A percentile compares a stretch with the other conserved stretches of the same genome.
Conservation (phyloP, 257 asterid species). For the Nicotiana benthamiana region DNA sequence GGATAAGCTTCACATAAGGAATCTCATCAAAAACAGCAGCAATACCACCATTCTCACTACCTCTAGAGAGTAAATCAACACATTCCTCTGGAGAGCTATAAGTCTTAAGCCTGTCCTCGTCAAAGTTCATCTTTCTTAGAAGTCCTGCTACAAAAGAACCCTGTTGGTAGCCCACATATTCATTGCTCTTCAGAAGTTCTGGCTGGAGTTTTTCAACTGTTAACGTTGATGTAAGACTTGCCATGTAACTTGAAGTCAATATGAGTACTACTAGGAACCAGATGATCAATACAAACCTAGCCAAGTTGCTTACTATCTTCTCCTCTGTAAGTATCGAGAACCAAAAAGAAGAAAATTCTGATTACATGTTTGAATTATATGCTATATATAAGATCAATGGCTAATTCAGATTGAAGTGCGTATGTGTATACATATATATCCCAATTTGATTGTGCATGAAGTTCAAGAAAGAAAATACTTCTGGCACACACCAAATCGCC, state of each 20-base stretch:
- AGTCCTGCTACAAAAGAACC: conserved; percentile 8
- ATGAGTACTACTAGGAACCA: no score
- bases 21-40: background rate
- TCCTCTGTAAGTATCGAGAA: conserved; percentile 18
- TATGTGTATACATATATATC: no score
- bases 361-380: background rate
- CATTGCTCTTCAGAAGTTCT: conserved; percentile 20
- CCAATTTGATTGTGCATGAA: no score
- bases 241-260: no score
- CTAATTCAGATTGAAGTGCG: no score
- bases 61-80: background rate
- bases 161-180: conserved; percentile 7
- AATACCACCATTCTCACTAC: conserved; percentile 23
- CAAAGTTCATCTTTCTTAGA: conserved; percentile 7
- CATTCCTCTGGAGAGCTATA: background rate
- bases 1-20: background rate
- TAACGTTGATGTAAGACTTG: conserved; percentile 19
- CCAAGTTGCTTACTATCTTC: conserved; percentile 2
- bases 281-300: no score
- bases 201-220: conserved; percentile 42
- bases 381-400: background rate
- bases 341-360: background rate
- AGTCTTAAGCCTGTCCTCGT: background rate
- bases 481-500: no score
- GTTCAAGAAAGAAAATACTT: no score